Base-by-base conservation (phyloP, 2,329 filamentous ascomycete genomes). In the Graphilbum sp. region DNA sequence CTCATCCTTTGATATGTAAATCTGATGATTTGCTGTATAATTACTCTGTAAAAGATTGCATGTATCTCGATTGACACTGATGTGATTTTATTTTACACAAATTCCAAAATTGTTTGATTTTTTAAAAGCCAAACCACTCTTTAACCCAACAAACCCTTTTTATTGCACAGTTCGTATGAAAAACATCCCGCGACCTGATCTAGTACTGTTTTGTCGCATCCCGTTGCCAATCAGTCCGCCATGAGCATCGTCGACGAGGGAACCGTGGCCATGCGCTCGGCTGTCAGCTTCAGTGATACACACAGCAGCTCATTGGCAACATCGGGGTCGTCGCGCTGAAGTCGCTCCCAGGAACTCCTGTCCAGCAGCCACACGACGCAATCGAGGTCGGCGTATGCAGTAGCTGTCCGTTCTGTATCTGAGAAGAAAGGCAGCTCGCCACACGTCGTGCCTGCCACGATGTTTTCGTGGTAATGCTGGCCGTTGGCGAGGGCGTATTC, bases 371-470 rank as follows among this genome's bases (percentile, higher is more conserved):
- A 98, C 6, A 79, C 74, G 1, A 90, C 74, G 44, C 79, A 82
- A 47, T 88, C 78, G 38, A 77, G 70, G 54, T 96, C 87, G 2
- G 84, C 84, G 32, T 77, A 67, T 11, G 92, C 86, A 0, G 82
- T 94, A 2, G 86, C 86, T 4, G 87, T 96, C 16, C 90, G 72
- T 37, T 73, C 67, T 2, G 88, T 96, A 51, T 92, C 83, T 3
- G 79, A 85, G 60, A 98, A 98, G 62, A 98, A 98, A 0, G 90
- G 90, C 38, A 98, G 59, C 60, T 98, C 90, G 27, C 90, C 90
- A 49, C 88, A 96, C 0, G 90, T 95, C 2, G 90, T 90, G 15
- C 90, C 90, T 0, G 87, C 83, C 1, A 95, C 79, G 39, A 96
- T 95, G 50, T 84, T 83, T 57, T 98, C 90, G 43, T 81, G 84